Conservation (phyloP, 2,329 filamentous ascomycete genomes). For the Alternaria consortialis region DNA sequence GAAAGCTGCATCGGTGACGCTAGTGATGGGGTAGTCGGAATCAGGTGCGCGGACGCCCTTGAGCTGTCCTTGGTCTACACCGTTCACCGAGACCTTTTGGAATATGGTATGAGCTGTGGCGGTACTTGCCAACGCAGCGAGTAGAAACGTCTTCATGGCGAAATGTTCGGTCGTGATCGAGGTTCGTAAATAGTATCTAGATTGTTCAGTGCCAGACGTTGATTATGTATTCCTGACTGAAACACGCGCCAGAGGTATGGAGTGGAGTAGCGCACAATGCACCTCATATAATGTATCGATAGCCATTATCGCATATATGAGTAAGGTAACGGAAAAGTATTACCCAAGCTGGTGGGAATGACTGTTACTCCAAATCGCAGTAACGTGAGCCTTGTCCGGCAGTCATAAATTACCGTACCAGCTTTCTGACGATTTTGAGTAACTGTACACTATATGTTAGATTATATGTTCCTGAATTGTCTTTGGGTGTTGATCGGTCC, state of each 20-base stretch:
- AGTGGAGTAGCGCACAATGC: neutral
- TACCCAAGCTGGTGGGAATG: neutral
- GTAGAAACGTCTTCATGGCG: conserved; percentile 26
- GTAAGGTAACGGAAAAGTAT: neutral
- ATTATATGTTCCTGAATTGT: neutral
- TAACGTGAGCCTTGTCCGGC: neutral
- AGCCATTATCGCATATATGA: neutral
- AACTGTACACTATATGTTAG: neutral
- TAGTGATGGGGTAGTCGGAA: conserved; percentile 59
- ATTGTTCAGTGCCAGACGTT: neutral
- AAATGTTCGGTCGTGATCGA: too few relatives aligned
- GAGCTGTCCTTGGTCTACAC: conserved; percentile 59
- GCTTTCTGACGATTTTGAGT: neutral
- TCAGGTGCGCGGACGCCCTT: conserved; percentile 59
- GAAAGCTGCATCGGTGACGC: conserved; percentile 54
- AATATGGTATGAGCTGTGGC: conserved; percentile 52
- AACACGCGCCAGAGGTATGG: neutral
- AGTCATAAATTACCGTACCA: neutral
- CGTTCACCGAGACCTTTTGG: conserved; percentile 58
- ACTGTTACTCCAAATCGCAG: neutral
- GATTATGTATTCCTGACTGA: neutral
- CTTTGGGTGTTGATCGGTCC: conserved; percentile 4
- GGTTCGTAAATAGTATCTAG: neutral
- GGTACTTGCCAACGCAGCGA: conserved; percentile 27
- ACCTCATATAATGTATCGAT: neutral